Conservation (phyloP, 1,284 basidiomycete species). For the Dichomitus squalens region DNA sequence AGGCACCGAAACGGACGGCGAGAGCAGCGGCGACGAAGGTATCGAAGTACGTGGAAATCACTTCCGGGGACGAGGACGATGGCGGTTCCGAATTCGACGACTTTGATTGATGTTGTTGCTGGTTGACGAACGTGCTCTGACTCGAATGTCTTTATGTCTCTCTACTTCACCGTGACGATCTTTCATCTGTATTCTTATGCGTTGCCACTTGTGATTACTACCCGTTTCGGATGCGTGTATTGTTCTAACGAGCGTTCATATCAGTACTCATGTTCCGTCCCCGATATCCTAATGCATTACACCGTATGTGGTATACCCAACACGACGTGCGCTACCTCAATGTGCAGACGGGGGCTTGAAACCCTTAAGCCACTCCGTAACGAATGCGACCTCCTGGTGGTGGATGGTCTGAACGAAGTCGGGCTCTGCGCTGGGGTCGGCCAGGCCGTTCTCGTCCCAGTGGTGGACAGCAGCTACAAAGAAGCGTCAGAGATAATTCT, state of each 20-base stretch:
- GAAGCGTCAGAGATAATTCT: background rate
- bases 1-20: conserved; percentile 39
- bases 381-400: conserved; percentile 80
- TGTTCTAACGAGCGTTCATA: background rate
- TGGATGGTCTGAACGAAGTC: conserved; percentile 80
- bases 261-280: background rate
- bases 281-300: conserved; percentile 6
- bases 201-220: background rate
- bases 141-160: too few relatives aligned
- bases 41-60: conserved; percentile 44
- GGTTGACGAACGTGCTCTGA: background rate
- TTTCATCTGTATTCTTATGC: conserved; percentile 6
- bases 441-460: conserved; percentile 86
- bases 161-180: background rate
- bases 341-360: conserved; percentile 34
- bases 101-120: conserved; percentile 27
- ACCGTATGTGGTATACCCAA: too few relatives aligned
- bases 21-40: conserved; percentile 26
- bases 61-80: conserved; percentile 38
- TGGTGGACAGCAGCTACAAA: conserved; percentile 84
- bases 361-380: conserved; percentile 82
- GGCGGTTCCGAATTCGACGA: conserved; percentile 34
- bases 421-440: conserved; percentile 69
- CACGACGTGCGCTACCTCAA: background rate
- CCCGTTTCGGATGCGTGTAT: background rate